These are phyloP conservation scores for Podila verticillata DNA, from an alignment of 192 early-diverging fungal species.

Conservation along the genomic window DNA sequence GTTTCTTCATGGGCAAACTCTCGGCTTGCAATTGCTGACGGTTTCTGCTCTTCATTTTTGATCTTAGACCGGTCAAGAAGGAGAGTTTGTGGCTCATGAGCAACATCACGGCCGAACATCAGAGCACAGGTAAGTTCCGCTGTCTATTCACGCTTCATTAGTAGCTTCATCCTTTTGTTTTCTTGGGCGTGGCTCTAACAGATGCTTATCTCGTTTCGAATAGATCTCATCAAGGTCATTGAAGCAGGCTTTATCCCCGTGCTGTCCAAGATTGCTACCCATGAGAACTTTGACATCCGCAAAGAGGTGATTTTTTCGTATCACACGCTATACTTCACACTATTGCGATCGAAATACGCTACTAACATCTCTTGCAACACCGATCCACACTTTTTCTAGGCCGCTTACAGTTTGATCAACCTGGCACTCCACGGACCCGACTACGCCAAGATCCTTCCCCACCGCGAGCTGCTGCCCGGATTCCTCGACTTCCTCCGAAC, in stretches of 20 bases:
- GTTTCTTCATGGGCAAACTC: too few species aligned
- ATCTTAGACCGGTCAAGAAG: constrained; percentile 69
- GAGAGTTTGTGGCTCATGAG: constrained; percentile 79
- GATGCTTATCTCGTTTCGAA: constrained; percentile 2
- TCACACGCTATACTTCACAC: neutral
- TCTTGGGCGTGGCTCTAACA: neutral
- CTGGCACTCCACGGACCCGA: constrained; percentile 63
- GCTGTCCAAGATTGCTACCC: constrained; percentile 65
- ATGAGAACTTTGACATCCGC: constrained; percentile 73
- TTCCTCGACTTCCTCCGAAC: constrained; percentile 70
- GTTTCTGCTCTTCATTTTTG: too few species aligned
- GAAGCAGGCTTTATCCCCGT: constrained; percentile 59
- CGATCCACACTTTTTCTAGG: constrained; percentile 32
- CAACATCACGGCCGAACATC: constrained; percentile 67
- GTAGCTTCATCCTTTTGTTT: too few species aligned
- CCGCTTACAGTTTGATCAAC: constrained; percentile 71
- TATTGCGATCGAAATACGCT: too few species aligned
- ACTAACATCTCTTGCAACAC: neutral
- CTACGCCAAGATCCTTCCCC: constrained; percentile 56
- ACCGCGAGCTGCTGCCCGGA: constrained; percentile 55
- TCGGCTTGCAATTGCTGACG: too few species aligned
- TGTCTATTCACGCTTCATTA: too few species aligned
- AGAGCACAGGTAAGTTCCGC: neutral
- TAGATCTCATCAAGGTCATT: constrained; percentile 62
- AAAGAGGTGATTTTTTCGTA: constrained; percentile 58